Evolutionary conservation across 2,329 filamentous ascomycete genomes (phyloP).

Genomic region (Aplosporella prunicola): DNA sequence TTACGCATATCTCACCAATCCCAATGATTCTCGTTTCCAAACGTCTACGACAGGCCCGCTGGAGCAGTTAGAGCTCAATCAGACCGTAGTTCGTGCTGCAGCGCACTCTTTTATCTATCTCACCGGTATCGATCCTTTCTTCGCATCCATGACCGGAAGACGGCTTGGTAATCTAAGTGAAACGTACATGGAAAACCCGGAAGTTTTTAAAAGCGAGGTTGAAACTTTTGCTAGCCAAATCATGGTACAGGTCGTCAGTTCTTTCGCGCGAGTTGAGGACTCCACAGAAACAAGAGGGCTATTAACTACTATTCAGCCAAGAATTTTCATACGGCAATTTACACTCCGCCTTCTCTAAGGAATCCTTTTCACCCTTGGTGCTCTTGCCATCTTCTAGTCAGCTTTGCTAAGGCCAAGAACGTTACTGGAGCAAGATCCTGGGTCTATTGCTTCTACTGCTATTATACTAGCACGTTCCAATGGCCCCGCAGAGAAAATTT

Average conservation of each 20-base stretch:
- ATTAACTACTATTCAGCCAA: neutral
- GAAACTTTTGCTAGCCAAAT: slow-evolving; percentile 1
- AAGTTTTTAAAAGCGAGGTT: neutral
- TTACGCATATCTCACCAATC: slow-evolving; percentile 8
- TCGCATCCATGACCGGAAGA: neutral
- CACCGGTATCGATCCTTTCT: slow-evolving; percentile 8
- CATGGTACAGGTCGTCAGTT: slow-evolving; percentile 5
- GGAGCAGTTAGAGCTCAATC: too few species aligned
- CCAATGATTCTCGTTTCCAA: slow-evolving; percentile 1
- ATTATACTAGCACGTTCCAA: neutral
- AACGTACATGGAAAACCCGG: neutral
- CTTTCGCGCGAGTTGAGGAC: neutral
- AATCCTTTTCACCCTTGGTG: neutral
- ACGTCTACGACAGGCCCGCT: too few species aligned
- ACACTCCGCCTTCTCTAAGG: slow-evolving; percentile 1
- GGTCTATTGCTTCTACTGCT: slow-evolving; percentile 3
- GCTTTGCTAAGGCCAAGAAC: slow-evolving; percentile 3
- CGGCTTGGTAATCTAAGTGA: neutral
- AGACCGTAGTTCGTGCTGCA: too few species aligned
- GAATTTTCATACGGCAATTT: slow-evolving; percentile 1
- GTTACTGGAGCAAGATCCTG: slow-evolving; percentile 1
- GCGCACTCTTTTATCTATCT: neutral
- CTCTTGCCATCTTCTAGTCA: neutral
- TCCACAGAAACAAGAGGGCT: neutral
- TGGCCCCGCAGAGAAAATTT: neutral